Evolutionary conservation across 176 grass and related monocot genomes (phyloP).

Genomic region (Carex scoparia): DNA sequence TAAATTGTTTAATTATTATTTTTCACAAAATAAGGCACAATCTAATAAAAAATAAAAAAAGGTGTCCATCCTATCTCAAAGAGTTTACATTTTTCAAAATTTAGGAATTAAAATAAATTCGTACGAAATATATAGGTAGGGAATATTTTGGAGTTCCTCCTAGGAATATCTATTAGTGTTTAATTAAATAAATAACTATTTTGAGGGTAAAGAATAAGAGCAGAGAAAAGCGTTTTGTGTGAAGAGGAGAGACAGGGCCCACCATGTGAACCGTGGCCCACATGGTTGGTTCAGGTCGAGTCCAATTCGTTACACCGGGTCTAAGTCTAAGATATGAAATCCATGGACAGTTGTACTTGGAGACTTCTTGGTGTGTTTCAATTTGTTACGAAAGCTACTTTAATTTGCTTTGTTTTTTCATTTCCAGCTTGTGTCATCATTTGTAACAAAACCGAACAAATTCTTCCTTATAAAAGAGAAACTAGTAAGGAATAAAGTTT

Average conservation of each 20-base stretch:
- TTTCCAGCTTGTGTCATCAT: background rate
- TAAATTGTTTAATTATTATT: too few species aligned
- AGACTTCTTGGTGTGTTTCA: background rate
- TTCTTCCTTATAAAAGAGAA: too few species aligned
- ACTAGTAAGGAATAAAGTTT: too few species aligned
- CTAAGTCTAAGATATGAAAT: background rate
- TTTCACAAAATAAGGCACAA: too few species aligned
- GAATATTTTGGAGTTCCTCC: background rate
- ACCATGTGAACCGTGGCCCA: constrained; percentile 4
- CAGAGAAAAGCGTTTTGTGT: background rate
- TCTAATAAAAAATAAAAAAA: too few species aligned
- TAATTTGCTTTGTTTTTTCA: background rate
- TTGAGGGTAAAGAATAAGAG: background rate
- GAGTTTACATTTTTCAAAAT: too few species aligned
- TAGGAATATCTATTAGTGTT: background rate
- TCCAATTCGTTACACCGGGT: background rate
- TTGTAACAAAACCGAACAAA: background rate
- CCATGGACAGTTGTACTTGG: background rate
- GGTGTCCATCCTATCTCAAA: too few species aligned
- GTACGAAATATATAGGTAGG: background rate
- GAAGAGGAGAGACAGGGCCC: background rate
- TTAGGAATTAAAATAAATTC: background rate
- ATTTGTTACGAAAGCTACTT: background rate
- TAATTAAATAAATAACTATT: background rate
- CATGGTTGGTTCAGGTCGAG: background rate